These are phyloP conservation scores for Suhomyces tanzawaensis DNA, from an alignment of 805 yeast genomes.

Conservation along the genomic window DNA sequence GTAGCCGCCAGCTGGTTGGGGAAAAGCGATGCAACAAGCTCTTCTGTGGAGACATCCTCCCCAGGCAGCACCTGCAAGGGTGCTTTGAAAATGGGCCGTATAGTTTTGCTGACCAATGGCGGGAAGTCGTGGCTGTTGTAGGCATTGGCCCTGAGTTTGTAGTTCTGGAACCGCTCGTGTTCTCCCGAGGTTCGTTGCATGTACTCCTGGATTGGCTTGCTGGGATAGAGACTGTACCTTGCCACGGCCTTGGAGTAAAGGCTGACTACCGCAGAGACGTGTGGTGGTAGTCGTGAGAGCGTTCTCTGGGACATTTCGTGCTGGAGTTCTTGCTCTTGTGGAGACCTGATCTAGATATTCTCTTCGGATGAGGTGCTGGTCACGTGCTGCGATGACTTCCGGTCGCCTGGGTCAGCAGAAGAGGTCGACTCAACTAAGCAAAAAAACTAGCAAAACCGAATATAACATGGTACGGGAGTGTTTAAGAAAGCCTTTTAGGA, in stretches of 20 bases:
- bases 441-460: too few relatives aligned
- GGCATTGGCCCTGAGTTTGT: conserved; percentile 15
- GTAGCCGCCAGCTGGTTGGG: not conserved
- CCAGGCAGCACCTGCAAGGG: conserved; percentile 13
- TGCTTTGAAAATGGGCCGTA: conserved; percentile 20
- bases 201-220: conserved; percentile 13
- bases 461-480: too few relatives aligned
- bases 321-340: too few relatives aligned
- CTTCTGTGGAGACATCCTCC: conserved; percentile 11
- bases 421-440: too few relatives aligned
- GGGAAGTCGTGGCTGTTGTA: conserved; percentile 21
- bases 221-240: conserved; percentile 8
- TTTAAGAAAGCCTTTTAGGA: too few relatives aligned
- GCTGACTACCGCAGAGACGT: conserved; percentile 16
- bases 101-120: conserved; percentile 16
- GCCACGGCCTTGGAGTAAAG: conserved; percentile 19
- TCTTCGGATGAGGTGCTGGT: too few relatives aligned
- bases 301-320: conserved; percentile 17
- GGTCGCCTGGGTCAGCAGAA: too few relatives aligned
- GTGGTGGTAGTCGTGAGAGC: conserved; percentile 21
- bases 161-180: conserved; percentile 19
- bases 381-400: conserved; percentile 1
- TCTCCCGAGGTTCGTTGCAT: conserved; percentile 17
- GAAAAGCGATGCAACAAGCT: conserved; percentile 4
- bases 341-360: too few relatives aligned